Evolutionary conservation across 805 yeast species (phyloP).

Genomic region (Pichia kluyveri): DNA sequence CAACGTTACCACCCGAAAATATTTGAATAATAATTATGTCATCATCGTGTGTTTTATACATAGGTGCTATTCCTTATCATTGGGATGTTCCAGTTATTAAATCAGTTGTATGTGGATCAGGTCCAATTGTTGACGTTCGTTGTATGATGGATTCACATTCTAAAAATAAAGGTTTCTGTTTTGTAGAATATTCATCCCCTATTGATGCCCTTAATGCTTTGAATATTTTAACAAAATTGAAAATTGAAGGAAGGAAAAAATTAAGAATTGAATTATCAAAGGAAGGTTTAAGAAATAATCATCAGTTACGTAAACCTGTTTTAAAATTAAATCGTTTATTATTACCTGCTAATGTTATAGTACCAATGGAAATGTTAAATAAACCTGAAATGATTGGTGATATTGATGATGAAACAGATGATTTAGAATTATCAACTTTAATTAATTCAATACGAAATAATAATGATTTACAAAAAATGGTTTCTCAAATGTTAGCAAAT

Average conservation of each 20-base stretch:
- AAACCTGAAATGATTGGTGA: slow-evolving; percentile 6
- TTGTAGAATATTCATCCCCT: slow-evolving; percentile 47
- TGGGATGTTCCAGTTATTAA: slow-evolving; percentile 61
- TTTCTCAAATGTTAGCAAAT: slow-evolving; percentile 27
- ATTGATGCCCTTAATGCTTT: slow-evolving; percentile 46
- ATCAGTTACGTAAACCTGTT: slow-evolving; percentile 28
- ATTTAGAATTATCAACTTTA: neutral
- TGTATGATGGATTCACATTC: slow-evolving; percentile 50
- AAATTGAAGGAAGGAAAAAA: slow-evolving; percentile 37
- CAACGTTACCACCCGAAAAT: neutral
- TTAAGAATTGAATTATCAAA: slow-evolving; percentile 52
- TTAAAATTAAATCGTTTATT: slow-evolving; percentile 35
- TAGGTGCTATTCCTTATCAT: slow-evolving; percentile 60
- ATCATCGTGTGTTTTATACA: slow-evolving; percentile 37
- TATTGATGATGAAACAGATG: neutral
- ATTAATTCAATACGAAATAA: neutral
- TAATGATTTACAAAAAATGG: slow-evolving; percentile 13
- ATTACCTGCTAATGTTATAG: slow-evolving; percentile 47
- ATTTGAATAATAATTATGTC: neutral
- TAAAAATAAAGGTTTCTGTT: slow-evolving; percentile 58
- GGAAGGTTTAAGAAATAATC: slow-evolving; percentile 42
- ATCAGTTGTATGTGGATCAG: slow-evolving; percentile 64
- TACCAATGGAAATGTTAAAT: slow-evolving; percentile 41
- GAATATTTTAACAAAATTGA: slow-evolving; percentile 33
- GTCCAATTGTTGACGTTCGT: slow-evolving; percentile 60